Conservation (phyloP, 257 asterid genomes). For the Solanum okadae region DNA sequence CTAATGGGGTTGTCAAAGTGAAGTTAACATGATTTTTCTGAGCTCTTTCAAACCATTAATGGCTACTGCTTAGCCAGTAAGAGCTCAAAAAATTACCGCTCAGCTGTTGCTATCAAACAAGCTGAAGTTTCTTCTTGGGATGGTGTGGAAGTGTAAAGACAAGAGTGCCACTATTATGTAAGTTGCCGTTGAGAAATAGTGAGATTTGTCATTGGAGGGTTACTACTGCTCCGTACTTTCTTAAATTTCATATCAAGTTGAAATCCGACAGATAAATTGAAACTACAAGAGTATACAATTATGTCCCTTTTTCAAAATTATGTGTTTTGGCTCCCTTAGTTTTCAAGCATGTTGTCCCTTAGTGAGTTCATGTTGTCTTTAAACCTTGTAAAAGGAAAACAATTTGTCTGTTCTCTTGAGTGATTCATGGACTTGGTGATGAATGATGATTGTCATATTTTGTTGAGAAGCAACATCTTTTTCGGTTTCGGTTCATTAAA, state of each 20-base stretch:
- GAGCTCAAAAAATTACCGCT: slow-evolving; percentile 30
- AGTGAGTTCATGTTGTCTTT: neutral
- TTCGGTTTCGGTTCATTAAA: accelerated
- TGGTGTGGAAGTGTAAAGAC: slow-evolving; percentile 10
- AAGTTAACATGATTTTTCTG: neutral
- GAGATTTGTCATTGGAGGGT: neutral
- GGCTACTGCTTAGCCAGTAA: slow-evolving; percentile 3
- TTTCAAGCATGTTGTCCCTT: neutral
- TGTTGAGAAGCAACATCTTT: neutral
- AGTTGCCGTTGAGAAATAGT: slow-evolving; percentile 40
- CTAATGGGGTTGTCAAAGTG: neutral
- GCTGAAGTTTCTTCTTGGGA: neutral
- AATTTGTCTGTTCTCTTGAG: neutral
- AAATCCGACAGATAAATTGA: accelerated
- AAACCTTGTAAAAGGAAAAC: neutral
- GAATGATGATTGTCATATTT: neutral
- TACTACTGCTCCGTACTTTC: neutral
- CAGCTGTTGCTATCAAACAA: slow-evolving; percentile 16
- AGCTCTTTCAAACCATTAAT: neutral
- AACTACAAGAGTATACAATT: accelerated
- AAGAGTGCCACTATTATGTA: slow-evolving; percentile 3
- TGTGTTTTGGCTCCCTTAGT: neutral
- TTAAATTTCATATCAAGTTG: neutral
- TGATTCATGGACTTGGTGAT: neutral
- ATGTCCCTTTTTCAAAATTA: neutral